Evolutionary conservation across 2,329 filamentous ascomycete genomes (phyloP), one percentile per base, ranked within the genome.

Genomic region (Neofusicoccum sp.): DNA sequence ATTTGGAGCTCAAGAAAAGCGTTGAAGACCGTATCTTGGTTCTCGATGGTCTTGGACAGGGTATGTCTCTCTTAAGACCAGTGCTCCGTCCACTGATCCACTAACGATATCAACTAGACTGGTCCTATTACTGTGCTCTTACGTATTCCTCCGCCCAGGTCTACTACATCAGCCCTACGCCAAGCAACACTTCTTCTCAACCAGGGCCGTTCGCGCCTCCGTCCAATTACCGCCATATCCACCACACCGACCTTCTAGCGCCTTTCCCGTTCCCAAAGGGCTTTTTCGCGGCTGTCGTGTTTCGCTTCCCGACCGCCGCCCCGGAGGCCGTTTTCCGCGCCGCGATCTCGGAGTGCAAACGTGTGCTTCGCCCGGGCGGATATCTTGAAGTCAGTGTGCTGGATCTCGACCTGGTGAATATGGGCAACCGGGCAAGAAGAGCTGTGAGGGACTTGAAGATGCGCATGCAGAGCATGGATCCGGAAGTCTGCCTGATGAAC

Each of bases 111-210:
- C 11, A 16, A 65, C 6, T 48, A 68, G 90, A 95, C 70, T 95
- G 90, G 90, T 93, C 90, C 0, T 93, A 91, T 72, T 93, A 92
- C 67, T 89, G 89, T 20, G 89, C 90, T 6, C 86, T 93, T 69
- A 91, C 89, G 1, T 93, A 93, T 65, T 88, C 89, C 0, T 80
- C 81, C 0, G 88, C 88, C 0, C 88, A 85, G 1, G 88, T 95
- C 64, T 93, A 90, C 77, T 91, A 93, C 69, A 80, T 93, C 26
- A 75, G 75, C 3, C 63, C 68, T 6, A 67, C 65, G 14, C 70
- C 73, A 43, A 67, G 68, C 28, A 63, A 69, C 43, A 69, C 70
- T 3, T 66, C 70, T 6, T 11, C 24, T 4, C 44, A 40, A n/a
- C 20, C 59, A 45, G 31, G 31, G 2, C 36, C 60, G 7, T 36